Conservation (phyloP, 2,329 filamentous ascomycete genomes). For the Ophiosphaerella narmari region DNA sequence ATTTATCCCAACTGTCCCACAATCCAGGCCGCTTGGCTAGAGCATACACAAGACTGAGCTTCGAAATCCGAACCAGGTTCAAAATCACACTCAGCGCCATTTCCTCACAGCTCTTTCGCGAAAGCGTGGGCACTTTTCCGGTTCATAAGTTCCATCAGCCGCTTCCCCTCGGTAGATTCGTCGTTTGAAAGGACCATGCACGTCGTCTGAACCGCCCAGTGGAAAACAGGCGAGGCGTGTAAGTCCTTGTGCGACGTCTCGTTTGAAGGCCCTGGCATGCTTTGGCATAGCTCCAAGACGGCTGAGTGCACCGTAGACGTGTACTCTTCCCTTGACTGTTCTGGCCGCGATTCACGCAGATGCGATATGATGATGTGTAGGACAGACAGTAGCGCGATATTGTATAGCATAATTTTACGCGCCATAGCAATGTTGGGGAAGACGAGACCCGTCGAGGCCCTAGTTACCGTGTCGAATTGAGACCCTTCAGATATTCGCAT, state of each 20-base stretch:
- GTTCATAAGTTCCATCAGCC: slow-evolving; percentile 9
- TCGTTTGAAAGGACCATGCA: slow-evolving; percentile 18
- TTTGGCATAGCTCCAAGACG: slow-evolving; percentile 25
- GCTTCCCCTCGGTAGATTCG: slow-evolving; percentile 18
- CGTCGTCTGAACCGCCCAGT: slow-evolving; percentile 28
- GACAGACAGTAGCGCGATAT: slow-evolving; percentile 32
- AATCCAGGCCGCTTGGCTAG: not conserved
- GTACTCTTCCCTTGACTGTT: slow-evolving; percentile 9
- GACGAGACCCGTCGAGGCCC: not conserved
- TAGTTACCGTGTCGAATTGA: not conserved
- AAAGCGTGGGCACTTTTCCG: slow-evolving; percentile 1
- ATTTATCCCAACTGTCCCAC: not conserved
- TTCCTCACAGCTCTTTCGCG: slow-evolving; percentile 3
- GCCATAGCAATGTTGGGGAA: slow-evolving; percentile 12
- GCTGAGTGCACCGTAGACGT: slow-evolving; percentile 11
- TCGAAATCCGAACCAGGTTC: no score
- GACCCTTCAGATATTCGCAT: not conserved
- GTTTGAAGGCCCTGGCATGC: slow-evolving; percentile 22
- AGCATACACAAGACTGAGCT: no score
- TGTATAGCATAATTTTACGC: slow-evolving; percentile 34
- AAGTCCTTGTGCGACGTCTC: slow-evolving; percentile 6
- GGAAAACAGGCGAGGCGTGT: slow-evolving; percentile 19
- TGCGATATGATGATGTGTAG: slow-evolving; percentile 25
- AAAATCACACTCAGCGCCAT: no score
- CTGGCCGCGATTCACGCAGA: not conserved